Evolutionary conservation across 2,329 filamentous ascomycete genomes (phyloP).

Genomic region (Colletotrichum kahawae): DNA sequence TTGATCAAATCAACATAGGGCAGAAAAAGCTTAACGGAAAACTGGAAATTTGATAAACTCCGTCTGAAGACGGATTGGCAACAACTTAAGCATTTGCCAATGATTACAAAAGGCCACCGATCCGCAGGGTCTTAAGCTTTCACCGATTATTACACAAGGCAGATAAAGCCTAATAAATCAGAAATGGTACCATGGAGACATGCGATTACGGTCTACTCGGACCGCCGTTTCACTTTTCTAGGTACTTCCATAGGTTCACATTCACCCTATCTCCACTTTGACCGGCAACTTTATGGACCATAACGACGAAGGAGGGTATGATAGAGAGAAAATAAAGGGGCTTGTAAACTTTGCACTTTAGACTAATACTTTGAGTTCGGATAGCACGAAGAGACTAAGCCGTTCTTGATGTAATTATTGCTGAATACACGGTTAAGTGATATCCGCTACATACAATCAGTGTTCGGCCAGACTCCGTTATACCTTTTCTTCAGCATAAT

Average conservation of each 20-base stretch:
- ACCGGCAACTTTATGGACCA: not conserved
- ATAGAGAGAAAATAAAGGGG: not conserved
- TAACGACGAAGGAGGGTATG: not conserved
- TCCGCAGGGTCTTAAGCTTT: not conserved
- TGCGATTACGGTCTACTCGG: not conserved
- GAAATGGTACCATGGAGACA: not conserved
- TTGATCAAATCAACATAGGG: not conserved
- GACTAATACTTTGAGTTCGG: not conserved
- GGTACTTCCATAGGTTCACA: not conserved
- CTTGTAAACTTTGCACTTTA: not conserved
- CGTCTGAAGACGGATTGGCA: not conserved
- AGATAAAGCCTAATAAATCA: not conserved
- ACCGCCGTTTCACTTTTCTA: not conserved
- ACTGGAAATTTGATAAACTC: not conserved
- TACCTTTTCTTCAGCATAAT: not conserved
- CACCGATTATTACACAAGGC: not conserved
- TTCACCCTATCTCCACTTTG: not conserved
- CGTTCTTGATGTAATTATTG: not conserved
- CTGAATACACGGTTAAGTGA: not conserved
- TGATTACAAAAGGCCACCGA: not conserved
- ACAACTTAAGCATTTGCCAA: not conserved
- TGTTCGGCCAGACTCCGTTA: not conserved
- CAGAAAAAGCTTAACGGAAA: not conserved
- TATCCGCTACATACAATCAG: not conserved
- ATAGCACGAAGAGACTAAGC: not conserved